These are phyloP conservation scores for Areca catechu DNA, from an alignment of 176 grass and related monocot genomes.

Conservation along the genomic window DNA sequence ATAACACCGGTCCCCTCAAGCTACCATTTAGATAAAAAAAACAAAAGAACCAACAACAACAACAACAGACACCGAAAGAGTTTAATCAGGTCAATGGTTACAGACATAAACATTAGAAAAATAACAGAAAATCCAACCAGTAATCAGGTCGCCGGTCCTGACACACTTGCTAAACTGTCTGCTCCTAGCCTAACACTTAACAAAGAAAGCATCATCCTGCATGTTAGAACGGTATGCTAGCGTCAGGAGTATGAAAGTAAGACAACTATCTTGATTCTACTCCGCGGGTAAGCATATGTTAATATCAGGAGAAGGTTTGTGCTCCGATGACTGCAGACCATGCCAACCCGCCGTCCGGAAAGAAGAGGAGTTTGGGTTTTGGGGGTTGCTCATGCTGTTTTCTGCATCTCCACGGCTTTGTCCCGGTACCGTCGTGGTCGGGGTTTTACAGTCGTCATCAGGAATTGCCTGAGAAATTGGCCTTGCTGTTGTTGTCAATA, in stretches of 20 bases:
- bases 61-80: too few species aligned
- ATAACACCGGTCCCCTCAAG: too few species aligned
- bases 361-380: slow-evolving; percentile 22
- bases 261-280: slow-evolving; percentile 25
- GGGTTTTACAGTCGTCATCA: slow-evolving; percentile 21
- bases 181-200: too few species aligned
- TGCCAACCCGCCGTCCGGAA: slow-evolving; percentile 55
- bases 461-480: slow-evolving; percentile 78
- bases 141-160: too few species aligned
- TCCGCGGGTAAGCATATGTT: slow-evolving; percentile 60
- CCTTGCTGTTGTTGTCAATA: slow-evolving; percentile 36
- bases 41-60: too few species aligned
- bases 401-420: slow-evolving; percentile 25
- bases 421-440: not conserved
- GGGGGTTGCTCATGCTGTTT: slow-evolving; percentile 7
- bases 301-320: slow-evolving; percentile 62
- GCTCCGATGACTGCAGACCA: slow-evolving; percentile 32
- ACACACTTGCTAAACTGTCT: too few species aligned
- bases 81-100: too few species aligned
- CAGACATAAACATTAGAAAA: too few species aligned
- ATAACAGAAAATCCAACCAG: too few species aligned
- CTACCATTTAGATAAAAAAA: too few species aligned
- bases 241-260: not conserved
- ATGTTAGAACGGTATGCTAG: too few species aligned
- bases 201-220: too few species aligned